Evolutionary conservation across 2,329 filamentous ascomycete species (phyloP), one percentile per base, ranked within the genome.

Genomic region (Fusarium camptoceras): DNA sequence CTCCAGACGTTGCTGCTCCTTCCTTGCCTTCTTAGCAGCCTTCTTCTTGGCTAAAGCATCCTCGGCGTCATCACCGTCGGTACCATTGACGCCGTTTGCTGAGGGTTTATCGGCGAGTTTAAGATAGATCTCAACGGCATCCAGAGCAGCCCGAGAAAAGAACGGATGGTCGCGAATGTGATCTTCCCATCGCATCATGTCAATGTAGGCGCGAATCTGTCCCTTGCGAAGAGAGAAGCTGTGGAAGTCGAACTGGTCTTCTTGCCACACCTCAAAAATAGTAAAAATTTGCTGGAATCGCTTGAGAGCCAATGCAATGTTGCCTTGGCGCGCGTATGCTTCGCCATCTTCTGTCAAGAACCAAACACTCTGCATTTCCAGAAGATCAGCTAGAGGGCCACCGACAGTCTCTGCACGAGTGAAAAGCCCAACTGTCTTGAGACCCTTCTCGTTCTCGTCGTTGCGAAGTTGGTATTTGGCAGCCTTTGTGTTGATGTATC

Each of bases 321-420:
- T 94, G 70, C 91, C 90, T 78, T 94, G 92, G 53, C 96, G 91
- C 60, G 92, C 85, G 79, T 94, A 94, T 5, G 95, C 90, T 82
- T 98, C 93, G 58, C 94, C 96, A 77, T 99, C 97, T 81, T 99
- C 96, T 8, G 93, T 96, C 76, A 99, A 83, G 79, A 91, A 99
- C 97, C 96, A 99, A 73, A 98, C 89, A 78, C 94, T 98, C 82
- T 99, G 96, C 96, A 99, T 99, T 75, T 99, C 96, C 71, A 97
- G 87, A 37, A 99, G 88, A 80, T 99, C 96, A 49, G 92, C 92
- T 42, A 99, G 84, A 7, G 97, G 93, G 3, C 96, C 96, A 8
- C 94, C 94, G 15, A 91, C 87, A 6, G 94, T 92, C 76, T 99
- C 96, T 55, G 94, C 94, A 56, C 95, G 88, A 1, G 97, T 99